Evolutionary conservation across 2,329 filamentous ascomycete species (phyloP).

Genomic region (Botrytis aclada): DNA sequence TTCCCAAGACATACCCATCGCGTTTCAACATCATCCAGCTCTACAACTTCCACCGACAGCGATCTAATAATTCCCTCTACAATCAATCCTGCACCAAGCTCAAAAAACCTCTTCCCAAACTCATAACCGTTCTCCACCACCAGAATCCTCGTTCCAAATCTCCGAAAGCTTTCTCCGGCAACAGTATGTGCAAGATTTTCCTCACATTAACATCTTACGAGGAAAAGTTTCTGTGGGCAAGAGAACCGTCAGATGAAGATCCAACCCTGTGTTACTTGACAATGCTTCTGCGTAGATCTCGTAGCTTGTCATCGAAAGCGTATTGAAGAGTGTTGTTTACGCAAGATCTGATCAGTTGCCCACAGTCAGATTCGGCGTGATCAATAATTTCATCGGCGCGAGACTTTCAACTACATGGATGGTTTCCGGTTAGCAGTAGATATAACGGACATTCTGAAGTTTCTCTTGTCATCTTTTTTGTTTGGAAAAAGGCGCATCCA

Average conservation of each 20-base stretch:
- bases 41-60: neutral
- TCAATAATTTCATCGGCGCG: neutral
- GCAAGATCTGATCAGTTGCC: rapidly evolving
- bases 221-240: rapidly evolving
- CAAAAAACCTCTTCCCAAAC: neutral
- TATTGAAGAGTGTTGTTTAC: neutral
- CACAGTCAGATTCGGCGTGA: no score
- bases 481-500: no score
- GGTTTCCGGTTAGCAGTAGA: neutral
- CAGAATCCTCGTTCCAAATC: rapidly evolving
- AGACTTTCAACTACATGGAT: neutral
- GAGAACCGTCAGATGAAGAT: neutral
- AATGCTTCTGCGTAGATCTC: neutral
- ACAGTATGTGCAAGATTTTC: neutral
- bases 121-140: neutral
- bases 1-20: neutral
- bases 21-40: neutral
- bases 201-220: neutral
- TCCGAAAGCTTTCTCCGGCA: neutral
- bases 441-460: neutral
- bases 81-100: neutral
- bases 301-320: neutral
- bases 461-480: neutral
- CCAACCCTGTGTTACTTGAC: neutral
- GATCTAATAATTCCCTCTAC: neutral